Conservation (phyloP, 805 yeast genomes). For the Kregervanrija fluxuum region DNA sequence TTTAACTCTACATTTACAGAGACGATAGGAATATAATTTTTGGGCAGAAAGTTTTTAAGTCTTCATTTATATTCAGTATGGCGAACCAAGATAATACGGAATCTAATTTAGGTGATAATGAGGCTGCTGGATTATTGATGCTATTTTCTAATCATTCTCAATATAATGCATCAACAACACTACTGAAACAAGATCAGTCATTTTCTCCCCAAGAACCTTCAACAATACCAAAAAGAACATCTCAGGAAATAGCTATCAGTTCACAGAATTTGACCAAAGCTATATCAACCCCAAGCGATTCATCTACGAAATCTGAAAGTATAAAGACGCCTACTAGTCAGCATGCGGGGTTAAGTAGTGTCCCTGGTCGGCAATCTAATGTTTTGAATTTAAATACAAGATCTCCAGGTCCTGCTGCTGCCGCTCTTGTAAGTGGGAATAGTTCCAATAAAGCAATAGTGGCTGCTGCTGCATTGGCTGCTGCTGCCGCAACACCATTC, state of each 20-base stretch:
- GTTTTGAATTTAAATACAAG: conserved; percentile 15
- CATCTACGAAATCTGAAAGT: no score
- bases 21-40: no score
- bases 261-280: no score
- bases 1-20: no score
- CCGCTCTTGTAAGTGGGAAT: conserved; percentile 27
- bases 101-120: conserved; percentile 23
- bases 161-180: background rate
- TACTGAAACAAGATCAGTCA: no score
- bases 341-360: no score
- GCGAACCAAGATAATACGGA: background rate
- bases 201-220: no score
- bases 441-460: conserved; percentile 49
- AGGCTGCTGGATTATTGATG: conserved; percentile 34
- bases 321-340: no score
- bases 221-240: no score
- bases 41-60: background rate
- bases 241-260: no score
- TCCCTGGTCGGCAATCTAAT: no score
- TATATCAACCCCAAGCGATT: no score
- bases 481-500: conserved; percentile 71
- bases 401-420: conserved; percentile 34
- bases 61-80: conserved; percentile 4
- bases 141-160: conserved; percentile 29
- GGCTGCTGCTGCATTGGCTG: conserved; percentile 80